Evolutionary conservation across 2,329 filamentous ascomycete species (phyloP), one percentile per base, ranked within the genome.

Genomic region (Colletotrichum tropicicola): DNA sequence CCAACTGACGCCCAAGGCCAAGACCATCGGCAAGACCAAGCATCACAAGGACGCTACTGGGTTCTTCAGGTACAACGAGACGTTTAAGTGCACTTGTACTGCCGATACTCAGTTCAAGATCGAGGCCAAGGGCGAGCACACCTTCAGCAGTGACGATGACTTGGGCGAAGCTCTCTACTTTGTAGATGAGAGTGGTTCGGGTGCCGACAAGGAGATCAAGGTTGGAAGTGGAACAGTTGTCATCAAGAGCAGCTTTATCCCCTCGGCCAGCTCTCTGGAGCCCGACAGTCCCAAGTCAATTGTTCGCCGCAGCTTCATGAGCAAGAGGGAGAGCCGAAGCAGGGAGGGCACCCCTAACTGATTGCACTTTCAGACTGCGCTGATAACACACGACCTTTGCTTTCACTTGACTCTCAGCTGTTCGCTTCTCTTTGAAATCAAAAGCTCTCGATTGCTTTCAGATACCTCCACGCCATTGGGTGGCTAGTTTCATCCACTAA

Each of bases 21-120:
- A 96, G 80, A 87, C 91, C 47, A 82, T 99, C 47, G 90, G 94
- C 80, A 98, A 98, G 83, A 98, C 94, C 21, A 97, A 97, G 76
- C 91, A 96, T 68, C 87, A 92, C 80, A 97, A 97, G 77, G 86
- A 90, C 1, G 80, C 87, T 3, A 82, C 81, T 1, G 92, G 91
- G 2, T 80, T 84, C 4, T 87, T 92, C 66, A 84, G 82, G 17
- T 97, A 89, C 76, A 90, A 93, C 68, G 93, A 97, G 75, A 89
- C 88, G 1, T 95, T 96, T 83, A 94, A 90, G 73, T 85, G 92
- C 21, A 82, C 85, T 10, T 97, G 94, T 78, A 87, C 90, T 1
- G 90, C 95, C 2, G 95, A 98, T 71, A 85, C 92, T 21, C 90
- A 92, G 73, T 98, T 98, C 86, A 92, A 93, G 75, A 75, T 99